Percentiles rank a stretch among this genome's conserved stretches.
These are phyloP conservation scores for Lanmaoa pseudosensibilis DNA, from an alignment of 768 basidiomycete genomes.

Conservation along the genomic window DNA sequence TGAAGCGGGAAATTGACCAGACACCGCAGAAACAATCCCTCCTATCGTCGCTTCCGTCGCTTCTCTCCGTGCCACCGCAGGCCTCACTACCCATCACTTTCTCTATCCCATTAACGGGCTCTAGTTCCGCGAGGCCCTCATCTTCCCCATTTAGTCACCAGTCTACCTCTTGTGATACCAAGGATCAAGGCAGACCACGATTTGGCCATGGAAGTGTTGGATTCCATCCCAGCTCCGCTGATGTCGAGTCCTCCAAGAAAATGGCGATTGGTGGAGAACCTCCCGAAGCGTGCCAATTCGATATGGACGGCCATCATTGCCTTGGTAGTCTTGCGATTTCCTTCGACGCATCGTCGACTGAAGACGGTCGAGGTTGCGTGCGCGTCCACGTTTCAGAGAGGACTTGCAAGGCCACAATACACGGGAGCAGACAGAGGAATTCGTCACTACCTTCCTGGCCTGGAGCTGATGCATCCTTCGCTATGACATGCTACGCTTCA, in stretches of 20 bases:
- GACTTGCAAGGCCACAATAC: conserved; percentile 18
- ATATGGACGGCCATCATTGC: conserved; percentile 43
- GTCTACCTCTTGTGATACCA: conserved; percentile 45
- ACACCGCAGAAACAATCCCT: conserved; percentile 56
- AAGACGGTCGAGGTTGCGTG: conserved; percentile 72
- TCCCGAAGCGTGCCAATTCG: conserved; percentile 52
- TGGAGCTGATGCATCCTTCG: conserved; percentile 19
- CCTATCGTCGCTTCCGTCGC: conserved; percentile 72
- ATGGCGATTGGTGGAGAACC: conserved; percentile 34
- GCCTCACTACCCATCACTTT: conserved; percentile 54
- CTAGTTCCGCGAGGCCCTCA: conserved; percentile 38
- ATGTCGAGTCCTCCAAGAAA: conserved; percentile 32
- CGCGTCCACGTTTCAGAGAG: conserved; percentile 63
- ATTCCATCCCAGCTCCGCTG: conserved; percentile 51
- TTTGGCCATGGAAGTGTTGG: conserved; percentile 34
- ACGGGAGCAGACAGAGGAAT: conserved; percentile 17
- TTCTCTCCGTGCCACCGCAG: conserved; percentile 67
- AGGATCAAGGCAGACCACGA: conserved; percentile 57
- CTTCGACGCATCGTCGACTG: conserved; percentile 62
- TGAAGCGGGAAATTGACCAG: conserved; percentile 16
- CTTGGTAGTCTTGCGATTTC: conserved; percentile 68
- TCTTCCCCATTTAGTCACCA: conserved; percentile 43
- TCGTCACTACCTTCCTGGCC: conserved; percentile 29
- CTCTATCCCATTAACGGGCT: conserved; percentile 48
- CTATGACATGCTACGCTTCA: conserved; percentile 22